Evolutionary conservation across 2,329 filamentous ascomycete genomes (phyloP), one percentile per base, ranked within the genome.

Genomic region (Myrmaecium sp.): DNA sequence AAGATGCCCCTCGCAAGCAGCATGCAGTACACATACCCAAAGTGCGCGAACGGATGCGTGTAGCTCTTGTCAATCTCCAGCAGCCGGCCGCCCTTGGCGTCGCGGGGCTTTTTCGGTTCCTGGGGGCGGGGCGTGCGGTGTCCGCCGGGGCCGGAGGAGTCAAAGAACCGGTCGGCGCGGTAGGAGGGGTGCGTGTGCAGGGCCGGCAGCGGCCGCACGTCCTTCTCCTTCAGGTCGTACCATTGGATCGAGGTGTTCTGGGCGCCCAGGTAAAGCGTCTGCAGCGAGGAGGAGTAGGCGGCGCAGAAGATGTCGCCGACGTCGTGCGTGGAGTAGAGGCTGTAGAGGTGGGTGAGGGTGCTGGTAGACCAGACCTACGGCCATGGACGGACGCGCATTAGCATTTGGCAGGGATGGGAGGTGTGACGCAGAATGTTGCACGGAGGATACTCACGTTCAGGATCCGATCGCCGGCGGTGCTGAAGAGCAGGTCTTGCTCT

Each of bases 1-100:
- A 81, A 64, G 5, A 81, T 63, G 0, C 79, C 80, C 33, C 69
- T 72, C 1, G 81, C 74, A 32, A 98, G 63, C 4, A 92, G 63
- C 86, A 95, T 95, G 50, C 83, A 91, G 50, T 94, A 94, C 0
- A 98, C 74, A 47, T 94, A 95, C 23, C 91, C 89, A 49, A 75
- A 86, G 49, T 98, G 89, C 2, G 89, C 83, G 54, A 92, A 98
- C 41, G 89, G 78, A 30, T 66, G 69, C 30, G 92, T 79, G 30
- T 84, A 75, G 13, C 78, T 69, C 26, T 73, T 69, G 42, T 81
- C 76, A 32, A 94, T 83, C 46, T 92, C 82, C 5, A 95, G 57
- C 1, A 77, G 65, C 17, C 72, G 65, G 1, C 72, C 72, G 22
- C 70, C 70, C 21, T 58, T 54, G 3, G 59, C 60, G 35, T 64